phyloP scores from a whole-genome alignment of 2,329 filamentous ascomycete genomes.

The Colletotrichum gloeosporioides region DNA sequence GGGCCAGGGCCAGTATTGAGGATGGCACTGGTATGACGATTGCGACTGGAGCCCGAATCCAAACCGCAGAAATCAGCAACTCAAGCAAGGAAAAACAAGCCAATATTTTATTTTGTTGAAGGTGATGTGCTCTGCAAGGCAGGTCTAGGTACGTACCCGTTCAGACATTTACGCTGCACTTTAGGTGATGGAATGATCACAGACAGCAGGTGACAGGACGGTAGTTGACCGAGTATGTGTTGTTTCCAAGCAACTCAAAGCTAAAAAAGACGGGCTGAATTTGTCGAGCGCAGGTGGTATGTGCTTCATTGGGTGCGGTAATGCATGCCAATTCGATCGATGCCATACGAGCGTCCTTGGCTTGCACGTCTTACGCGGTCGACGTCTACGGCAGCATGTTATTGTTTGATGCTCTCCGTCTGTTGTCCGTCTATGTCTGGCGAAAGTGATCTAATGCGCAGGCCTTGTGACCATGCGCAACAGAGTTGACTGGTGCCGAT shows the following conservation, averaged over 20 bases:
- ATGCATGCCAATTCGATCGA: neutral
- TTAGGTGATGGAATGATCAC: neutral
- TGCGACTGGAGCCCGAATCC: neutral
- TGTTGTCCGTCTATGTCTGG: neutral
- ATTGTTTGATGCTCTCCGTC: neutral
- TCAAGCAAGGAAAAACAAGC: neutral
- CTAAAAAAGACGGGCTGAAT: neutral
- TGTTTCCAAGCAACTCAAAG: neutral
- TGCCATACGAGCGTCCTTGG: neutral
- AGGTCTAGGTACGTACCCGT: neutral
- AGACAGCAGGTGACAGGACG: neutral
- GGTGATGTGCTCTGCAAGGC: neutral
- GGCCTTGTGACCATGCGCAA: neutral
- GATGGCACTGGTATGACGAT: neutral
- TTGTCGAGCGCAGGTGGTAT: neutral
- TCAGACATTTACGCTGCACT: neutral
- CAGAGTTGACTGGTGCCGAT: neutral
- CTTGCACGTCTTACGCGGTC: conserved; percentile 1
- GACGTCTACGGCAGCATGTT: neutral
- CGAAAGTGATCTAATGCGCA: neutral
- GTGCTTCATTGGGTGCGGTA: neutral
- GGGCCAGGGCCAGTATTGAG: neutral
- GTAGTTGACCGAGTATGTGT: conserved; percentile 8
- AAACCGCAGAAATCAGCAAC: neutral
- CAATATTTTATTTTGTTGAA: neutral